Evolutionary conservation across 306 rosid genomes (phyloP).

Genomic region (Ormosia emarginata): DNA sequence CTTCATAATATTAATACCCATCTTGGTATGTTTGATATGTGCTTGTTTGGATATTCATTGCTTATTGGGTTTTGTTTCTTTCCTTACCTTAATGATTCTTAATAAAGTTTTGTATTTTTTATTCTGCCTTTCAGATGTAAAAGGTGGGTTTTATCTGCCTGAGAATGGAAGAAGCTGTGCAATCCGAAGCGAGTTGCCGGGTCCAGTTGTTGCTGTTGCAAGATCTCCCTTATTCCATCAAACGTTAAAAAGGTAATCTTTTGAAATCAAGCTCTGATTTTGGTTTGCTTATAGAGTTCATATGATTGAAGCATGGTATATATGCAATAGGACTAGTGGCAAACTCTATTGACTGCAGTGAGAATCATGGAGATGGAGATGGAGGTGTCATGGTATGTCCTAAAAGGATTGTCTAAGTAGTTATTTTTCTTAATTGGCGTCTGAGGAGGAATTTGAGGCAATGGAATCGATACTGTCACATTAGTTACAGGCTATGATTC

Average conservation of each 20-base stretch:
- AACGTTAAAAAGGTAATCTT: conserved; percentile 44
- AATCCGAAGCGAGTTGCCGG: conserved; percentile 38
- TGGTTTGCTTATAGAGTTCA: background rate
- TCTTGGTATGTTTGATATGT: conserved; percentile 44
- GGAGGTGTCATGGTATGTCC: background rate
- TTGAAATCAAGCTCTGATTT: conserved; percentile 1
- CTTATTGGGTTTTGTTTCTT: background rate
- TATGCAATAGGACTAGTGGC: conserved; percentile 2
- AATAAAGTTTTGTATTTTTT: background rate
- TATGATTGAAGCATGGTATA: background rate
- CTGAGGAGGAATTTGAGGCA: background rate
- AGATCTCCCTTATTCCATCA: conserved; percentile 9
- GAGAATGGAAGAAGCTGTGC: conserved; percentile 42
- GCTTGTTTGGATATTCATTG: background rate
- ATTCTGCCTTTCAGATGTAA: conserved; percentile 31
- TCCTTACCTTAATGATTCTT: background rate
- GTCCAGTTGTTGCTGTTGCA: conserved; percentile 34
- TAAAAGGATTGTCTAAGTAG: background rate
- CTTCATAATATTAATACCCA: conserved; percentile 19
- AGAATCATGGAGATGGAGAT: conserved; percentile 1
- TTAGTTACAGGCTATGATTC: background rate
- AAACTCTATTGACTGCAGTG: background rate
- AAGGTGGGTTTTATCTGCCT: conserved; percentile 27
- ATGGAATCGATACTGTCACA: background rate
- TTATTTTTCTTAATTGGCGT: background rate